Percentiles rank a stretch among this genome's conserved stretches.
Conservation (phyloP, 805 yeast genomes). For the Kodamaea kakaduensis region DNA sequence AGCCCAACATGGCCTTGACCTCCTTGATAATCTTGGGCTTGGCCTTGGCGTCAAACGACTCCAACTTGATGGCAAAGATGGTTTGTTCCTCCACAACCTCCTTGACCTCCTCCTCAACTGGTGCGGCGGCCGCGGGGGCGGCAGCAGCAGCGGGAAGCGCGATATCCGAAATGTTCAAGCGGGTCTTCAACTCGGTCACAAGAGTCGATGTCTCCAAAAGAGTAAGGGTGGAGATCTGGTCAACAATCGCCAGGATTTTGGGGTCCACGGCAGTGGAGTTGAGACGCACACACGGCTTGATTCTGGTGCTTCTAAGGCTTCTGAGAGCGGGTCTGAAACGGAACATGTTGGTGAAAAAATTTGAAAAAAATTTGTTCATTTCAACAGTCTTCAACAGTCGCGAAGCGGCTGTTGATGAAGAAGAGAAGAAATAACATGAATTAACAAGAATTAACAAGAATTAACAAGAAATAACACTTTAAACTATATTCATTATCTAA, state of each 20-base stretch:
- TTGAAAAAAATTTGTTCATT: no score
- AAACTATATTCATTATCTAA: no score
- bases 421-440: no score
- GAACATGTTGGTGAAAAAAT: no score
- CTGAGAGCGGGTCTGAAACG: conserved; percentile 38
- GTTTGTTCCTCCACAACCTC: conserved; percentile 88
- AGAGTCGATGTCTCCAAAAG: conserved; percentile 88
- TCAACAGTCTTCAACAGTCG: no score
- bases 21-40: conserved; percentile 98
- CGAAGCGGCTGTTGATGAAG: no score
- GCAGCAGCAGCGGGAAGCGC: conserved; percentile 75
- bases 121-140: conserved; percentile 68
- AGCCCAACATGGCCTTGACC: conserved; percentile 85
- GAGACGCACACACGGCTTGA: conserved; percentile 46
- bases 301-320: no score
- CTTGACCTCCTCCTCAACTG: conserved; percentile 66
- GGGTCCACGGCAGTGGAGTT: conserved; percentile 70
- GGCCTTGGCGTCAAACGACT: conserved; percentile 87
- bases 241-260: conserved; percentile 82
- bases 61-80: conserved; percentile 86
- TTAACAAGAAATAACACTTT: no score
- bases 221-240: conserved; percentile 85
- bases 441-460: no score
- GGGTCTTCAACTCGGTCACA: conserved; percentile 72
- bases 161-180: conserved; percentile 90